Evolutionary conservation across 2,329 filamentous ascomycete genomes (phyloP).

Genomic region (Colletotrichum lupini): DNA sequence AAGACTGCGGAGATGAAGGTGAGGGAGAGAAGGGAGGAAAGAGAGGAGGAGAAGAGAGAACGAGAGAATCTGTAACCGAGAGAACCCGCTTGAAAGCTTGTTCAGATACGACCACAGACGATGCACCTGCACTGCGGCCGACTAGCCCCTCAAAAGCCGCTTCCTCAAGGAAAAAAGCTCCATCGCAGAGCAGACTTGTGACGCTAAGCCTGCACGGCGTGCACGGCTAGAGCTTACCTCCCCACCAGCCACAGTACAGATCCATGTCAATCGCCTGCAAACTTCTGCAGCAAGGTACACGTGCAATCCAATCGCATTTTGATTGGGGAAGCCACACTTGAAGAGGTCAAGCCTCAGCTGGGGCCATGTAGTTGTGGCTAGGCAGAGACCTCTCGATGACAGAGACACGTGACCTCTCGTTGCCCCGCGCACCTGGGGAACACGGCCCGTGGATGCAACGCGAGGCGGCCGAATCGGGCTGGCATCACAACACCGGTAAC

Average conservation of each 20-base stretch:
- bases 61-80: constrained; percentile 10
- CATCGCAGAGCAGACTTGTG: constrained; percentile 17
- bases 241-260: constrained; percentile 25
- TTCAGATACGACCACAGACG: constrained; percentile 22
- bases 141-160: constrained; percentile 17
- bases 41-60: not conserved
- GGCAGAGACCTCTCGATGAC: not conserved
- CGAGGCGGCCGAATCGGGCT: constrained; percentile 19
- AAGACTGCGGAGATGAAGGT: not conserved
- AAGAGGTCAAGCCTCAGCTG: not conserved
- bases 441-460: constrained; percentile 22
- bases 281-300: constrained; percentile 9
- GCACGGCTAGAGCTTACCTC: constrained; percentile 19
- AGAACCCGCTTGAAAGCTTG: constrained; percentile 34
- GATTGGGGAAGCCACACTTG: constrained; percentile 16
- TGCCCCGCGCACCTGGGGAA: constrained; percentile 33
- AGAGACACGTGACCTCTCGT: constrained; percentile 25
- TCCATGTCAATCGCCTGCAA: not conserved
- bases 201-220: constrained; percentile 15
- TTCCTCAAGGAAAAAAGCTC: constrained; percentile 8
- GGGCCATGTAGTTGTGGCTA: not conserved
- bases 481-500: constrained; percentile 28
- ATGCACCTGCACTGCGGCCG: constrained; percentile 2
- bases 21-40: not conserved
- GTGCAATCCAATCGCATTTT: not conserved